Base-by-base conservation (phyloP, 495 filamentous ascomycete genomes). In the Penicillium fimorum region DNA sequence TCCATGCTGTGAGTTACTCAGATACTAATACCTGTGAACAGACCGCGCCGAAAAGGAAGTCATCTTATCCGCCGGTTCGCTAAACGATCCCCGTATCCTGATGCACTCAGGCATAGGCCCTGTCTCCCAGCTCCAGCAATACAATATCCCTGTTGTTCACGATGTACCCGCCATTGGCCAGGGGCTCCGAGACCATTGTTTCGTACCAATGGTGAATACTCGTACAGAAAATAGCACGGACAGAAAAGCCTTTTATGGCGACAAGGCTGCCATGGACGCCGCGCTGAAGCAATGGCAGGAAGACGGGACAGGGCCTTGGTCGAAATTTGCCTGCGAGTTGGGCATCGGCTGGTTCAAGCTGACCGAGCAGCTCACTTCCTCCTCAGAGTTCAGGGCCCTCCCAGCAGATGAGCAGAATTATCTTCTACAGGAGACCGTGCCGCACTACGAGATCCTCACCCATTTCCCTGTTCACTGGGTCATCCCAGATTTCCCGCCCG, bases 341-440 rank as follows among this genome's bases (percentile, higher is more conserved):
- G 73, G 66, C 10, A 76, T 82, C 24, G 80, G 78, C 4, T 85
- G 73, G 72, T 76, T 83, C 66, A 84, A 84, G 62, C 64, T 73
- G 15, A 29, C 59, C 17, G 66, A 74, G 29, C 53, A 60, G 29
- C 59, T 83, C 4, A 49, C 57, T 6, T 44, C 57, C 0, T 72
- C 69, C 1, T 50, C 65, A 4, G 77, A 78, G 60, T 80, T 79
- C 64, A 53, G 69, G 29, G 70, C 61, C 12, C 70, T 82, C 5
- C 74, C 76, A 0, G 56, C 50, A 13, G 42, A 62, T 3, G 69
- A 71, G 48, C 70, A 79, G 60, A 40, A 52, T 2, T 68, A 71
- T 47, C 63, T 80, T 3, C 61, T 63, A 12, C 55, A 60, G 25
- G 66, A 72, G 7, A 81, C 78, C 4, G 68, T 80, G 10, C 77